A percentile compares a stretch with the other conserved stretches of the same genome.
Conservation (phyloP, 2,329 filamentous ascomycete species). For the Neurospora sp. region DNA sequence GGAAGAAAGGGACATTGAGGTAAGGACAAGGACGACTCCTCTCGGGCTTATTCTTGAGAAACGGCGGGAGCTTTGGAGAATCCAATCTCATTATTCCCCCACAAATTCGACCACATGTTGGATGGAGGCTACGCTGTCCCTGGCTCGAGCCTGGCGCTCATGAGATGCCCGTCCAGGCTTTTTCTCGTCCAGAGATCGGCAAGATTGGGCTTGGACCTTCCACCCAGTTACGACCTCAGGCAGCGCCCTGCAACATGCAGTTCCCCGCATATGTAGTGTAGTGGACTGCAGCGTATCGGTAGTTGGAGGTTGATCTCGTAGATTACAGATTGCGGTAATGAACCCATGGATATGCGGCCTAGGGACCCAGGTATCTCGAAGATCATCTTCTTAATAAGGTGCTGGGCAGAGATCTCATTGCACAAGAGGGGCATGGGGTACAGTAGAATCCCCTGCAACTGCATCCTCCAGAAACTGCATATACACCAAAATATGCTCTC, state of each 20-base stretch:
- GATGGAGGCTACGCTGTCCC: background rate
- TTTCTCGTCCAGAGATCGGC: background rate
- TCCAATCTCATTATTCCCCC: background rate
- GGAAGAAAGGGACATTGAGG: background rate
- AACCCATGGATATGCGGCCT: background rate
- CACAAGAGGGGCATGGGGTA: background rate
- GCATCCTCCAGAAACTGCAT: no score
- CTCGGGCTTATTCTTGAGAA: background rate
- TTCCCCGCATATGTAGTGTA: background rate
- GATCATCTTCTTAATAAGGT: background rate
- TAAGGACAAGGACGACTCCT: background rate
- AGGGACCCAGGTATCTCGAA: background rate
- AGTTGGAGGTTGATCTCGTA: background rate
- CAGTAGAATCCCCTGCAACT: no score
- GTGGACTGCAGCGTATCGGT: background rate
- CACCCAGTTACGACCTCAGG: background rate
- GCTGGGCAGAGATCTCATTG: background rate
- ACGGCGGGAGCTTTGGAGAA: background rate
- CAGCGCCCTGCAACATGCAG: background rate
- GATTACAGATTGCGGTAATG: background rate
- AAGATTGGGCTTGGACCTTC: background rate
- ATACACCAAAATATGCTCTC: no score
- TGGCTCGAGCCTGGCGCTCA: background rate
- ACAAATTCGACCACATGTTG: background rate
- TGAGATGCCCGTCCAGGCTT: background rate